phyloP scores from a whole-genome alignment of 345 rosid species.

The Bretschneidera sinensis region DNA sequence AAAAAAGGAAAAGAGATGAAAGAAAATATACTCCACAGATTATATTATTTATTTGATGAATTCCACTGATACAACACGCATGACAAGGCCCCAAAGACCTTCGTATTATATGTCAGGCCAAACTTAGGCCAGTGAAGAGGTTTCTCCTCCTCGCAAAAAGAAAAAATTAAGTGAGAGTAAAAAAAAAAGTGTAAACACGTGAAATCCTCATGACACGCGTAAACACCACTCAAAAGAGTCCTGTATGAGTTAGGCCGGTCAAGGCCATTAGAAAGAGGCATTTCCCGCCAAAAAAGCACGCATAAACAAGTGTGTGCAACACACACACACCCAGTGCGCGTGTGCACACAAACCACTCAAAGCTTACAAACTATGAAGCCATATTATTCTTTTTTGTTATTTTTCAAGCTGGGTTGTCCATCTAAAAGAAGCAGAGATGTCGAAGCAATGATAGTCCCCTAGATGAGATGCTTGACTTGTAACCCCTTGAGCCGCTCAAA shows the following conservation, averaged over 20 bases:
- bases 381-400: neutral
- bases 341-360: conserved; percentile 30
- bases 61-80: conserved; percentile 35
- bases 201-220: conserved; percentile 31
- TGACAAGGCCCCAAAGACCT: conserved; percentile 56
- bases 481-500: conserved; percentile 1
- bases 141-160: conserved; percentile 10
- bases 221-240: conserved; percentile 12
- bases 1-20: neutral
- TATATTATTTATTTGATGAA: conserved; percentile 26
- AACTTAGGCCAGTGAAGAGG: conserved; percentile 28
- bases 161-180: neutral
- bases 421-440: conserved; percentile 3
- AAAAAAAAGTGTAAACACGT: conserved; percentile 21
- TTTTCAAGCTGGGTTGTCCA: neutral
- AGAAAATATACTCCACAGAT: neutral
- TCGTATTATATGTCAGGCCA: conserved; percentile 29
- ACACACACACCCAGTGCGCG: conserved; percentile 18
- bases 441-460: conserved; percentile 16
- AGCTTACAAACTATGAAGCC: conserved; percentile 13
- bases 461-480: conserved; percentile 10
- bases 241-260: conserved; percentile 21
- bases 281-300: conserved; percentile 50
- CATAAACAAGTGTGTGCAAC: conserved; percentile 36
- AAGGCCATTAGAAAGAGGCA: conserved; percentile 27